phyloP scores from a whole-genome alignment of 306 rosid species.

The Ormosia emarginata region DNA sequence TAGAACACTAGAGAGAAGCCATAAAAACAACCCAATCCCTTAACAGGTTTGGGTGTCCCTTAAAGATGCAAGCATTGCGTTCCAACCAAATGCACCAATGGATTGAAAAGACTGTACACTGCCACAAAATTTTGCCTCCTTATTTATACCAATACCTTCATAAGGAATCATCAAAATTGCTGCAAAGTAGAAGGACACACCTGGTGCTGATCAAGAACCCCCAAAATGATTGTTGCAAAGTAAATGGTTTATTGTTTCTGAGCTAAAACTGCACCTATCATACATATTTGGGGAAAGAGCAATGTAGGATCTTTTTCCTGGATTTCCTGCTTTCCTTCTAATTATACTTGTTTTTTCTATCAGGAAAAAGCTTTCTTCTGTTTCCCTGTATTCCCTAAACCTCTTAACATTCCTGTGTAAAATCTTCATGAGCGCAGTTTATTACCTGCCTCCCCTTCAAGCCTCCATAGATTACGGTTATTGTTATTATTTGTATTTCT shows the following conservation, averaged over 20 bases:
- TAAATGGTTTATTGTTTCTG: neutral
- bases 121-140: neutral
- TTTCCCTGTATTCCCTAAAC: no score
- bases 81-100: neutral
- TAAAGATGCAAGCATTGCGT: neutral
- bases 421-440: no score
- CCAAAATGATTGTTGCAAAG: neutral
- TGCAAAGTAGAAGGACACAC: neutral
- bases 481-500: no score
- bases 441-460: no score
- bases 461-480: no score
- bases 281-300: no score
- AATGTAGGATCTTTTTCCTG: no score
- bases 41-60: neutral
- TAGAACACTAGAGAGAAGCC: neutral
- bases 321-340: no score
- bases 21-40: neutral
- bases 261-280: neutral
- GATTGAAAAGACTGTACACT: neutral
- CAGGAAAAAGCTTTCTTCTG: no score
- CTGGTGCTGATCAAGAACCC: neutral
- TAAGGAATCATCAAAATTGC: neutral
- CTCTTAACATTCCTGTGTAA: no score
- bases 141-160: neutral
- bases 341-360: no score